Base-by-base conservation (phyloP, 2,329 filamentous ascomycete genomes). In the Talaromyces sp. region DNA sequence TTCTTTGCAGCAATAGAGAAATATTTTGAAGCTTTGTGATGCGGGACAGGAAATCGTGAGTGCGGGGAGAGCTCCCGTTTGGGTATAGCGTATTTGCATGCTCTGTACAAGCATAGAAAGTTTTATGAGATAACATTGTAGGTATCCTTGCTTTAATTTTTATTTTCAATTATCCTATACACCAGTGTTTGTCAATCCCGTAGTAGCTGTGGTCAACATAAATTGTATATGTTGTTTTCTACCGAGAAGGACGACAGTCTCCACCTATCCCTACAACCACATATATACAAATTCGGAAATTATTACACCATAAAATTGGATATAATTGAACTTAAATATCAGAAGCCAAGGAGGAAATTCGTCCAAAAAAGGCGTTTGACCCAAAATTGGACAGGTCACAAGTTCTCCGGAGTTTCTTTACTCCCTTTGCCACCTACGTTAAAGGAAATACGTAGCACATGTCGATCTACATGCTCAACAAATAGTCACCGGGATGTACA, bases 1-100 rank as follows among this genome's bases (percentile, higher is more conserved):
- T 13, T 7, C 22, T 22, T 4, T 25, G 6, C 32, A 36, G 22
- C 4, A 8, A 19, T 36, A 17, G 30, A 25, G 56, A 33, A 8
- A 22, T 17, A 8, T 11, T 27, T 27, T 57, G 57, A 53, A 44
- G 22, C 33, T 25, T 11, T 49, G 32, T 32, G 44, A n/a, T 28
- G 57, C 32, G 39, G 42, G 19, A 59, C 36, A 36, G 25, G 36
- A 39, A 44, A 55, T 27, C 13, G 19, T 25, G 10, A 47, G 55
- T 55, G 55, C 59, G 59, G 59, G 59, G 59, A 61, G 53, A 44
- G 25, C 19, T 30, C 58, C 42, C 30, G 15, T 44, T 39, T 56
- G 28, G 4, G 42, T 52, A 32, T 60, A 60, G 58, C 28, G 42
- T 56, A 22, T 11, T 55, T 22, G 17, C 19, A 28, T 44, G 32